Base-by-base conservation (phyloP, 2,329 filamentous ascomycete species). In the Colletotrichum sidae region DNA sequence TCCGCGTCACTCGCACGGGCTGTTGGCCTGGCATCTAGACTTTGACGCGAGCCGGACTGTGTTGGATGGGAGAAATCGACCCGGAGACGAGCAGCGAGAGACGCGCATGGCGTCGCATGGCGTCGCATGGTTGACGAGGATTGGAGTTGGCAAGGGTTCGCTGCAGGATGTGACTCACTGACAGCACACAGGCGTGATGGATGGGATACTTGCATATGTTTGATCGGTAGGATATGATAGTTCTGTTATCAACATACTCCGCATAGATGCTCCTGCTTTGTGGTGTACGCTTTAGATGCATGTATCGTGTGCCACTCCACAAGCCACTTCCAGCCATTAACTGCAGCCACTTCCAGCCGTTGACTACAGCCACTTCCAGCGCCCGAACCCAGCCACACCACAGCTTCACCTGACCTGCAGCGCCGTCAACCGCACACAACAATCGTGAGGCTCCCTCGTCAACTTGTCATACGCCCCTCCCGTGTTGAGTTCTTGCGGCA, bases 11-110 rank as follows among this genome's bases (percentile, higher is more conserved):
- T 35, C 25, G 58, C 46, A 52, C 52, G 58, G 62, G 39, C 46
- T 62, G 62, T 55, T 62, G 62, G 52, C 62, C 46, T 56, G 46
- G 62, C 58, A 65, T 65, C 42, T 45, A 38, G 42, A 53, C 37
- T 42, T 35, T 15, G 35, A 25, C 17, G 51, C 15, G 51, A 6
- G 9, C 39, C 38, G 41, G n/a, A 10, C 38, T 25, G 15, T 57
- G 39, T 44, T 53, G 35, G 35, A 10, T 25, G 17, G 34, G 37
- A 47, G 54, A 39, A 13, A 52, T 37, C 33, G 41, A 38, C 15
- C 17, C 35, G 12, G 34, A 13, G 33, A 52, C 10, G 33, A 33
- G 49, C 37, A 37, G 15, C 8, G 44, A 49, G 42, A 56, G 37
- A 44, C 50, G 46, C 38, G 38, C 38, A 41, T 41, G 38, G 38